Base-by-base conservation (phyloP, 768 basidiomycete genomes). In the Aureoboletus auriporus region DNA sequence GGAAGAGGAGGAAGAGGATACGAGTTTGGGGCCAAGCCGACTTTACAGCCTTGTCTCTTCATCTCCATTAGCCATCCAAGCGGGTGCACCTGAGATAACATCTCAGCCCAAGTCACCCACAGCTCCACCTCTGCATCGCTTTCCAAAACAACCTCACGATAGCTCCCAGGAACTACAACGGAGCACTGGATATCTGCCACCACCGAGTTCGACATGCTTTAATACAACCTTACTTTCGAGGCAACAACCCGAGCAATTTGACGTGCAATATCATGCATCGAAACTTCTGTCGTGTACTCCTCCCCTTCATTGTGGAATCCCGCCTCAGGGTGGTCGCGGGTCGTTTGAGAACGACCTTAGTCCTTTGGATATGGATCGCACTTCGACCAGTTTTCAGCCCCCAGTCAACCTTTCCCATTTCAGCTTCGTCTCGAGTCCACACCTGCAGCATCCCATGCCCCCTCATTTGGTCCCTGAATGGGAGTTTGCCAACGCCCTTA, bases 1-100 rank as follows among this genome's bases (percentile, higher is more conserved):
- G 16, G 61, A 56, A 51, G 58, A 63, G 17, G 63, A 55, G 3
- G 52, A 44, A 20, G 52, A 51, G 34, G 47, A 54, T 34, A 43
- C 54, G 17, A 35, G 29, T 33, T 55, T 53, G 1, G 55, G 52
- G 30, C 47, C 63, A 31, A 50, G 40, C 39, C 49, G 23, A 40
- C 39, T 56, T 40, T 37, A 44, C 39, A 40, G 20, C 31, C 35
- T 39, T 33, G 47, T 54, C 42, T 41, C 40, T 33, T 50, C 52
- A 23, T 49, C 61, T 30, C 39, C 56, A 17, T 30, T 17, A 33
- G 14, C 54, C 27, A 48, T 44, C 14, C 56, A 40, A 26, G 27
- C 26, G 31, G 50, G 41, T 43, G 38, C 16, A 9, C 42, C 35
- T 20, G 38, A 49, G 26, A 30, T 17, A 14, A 16, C 43, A 33